phyloP scores from a whole-genome alignment of 1,284 basidiomycete species.

The Papiliotrema fonsecae region DNA sequence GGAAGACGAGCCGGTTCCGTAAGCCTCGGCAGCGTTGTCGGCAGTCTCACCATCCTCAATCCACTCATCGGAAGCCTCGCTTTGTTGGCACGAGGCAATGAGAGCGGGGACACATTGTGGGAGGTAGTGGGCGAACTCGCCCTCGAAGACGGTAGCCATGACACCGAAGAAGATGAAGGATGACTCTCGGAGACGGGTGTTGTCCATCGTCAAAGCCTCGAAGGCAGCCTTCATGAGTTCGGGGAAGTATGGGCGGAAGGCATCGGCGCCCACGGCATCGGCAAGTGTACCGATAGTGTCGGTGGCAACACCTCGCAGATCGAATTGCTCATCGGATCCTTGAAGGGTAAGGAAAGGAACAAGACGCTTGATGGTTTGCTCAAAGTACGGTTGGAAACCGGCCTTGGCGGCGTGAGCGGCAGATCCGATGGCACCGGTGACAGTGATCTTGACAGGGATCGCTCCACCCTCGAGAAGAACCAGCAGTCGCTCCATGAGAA shows the following conservation, averaged over 20 bases:
- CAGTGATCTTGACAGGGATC: conserved; percentile 83
- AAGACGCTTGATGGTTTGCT: conserved; percentile 83
- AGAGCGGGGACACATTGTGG: conserved; percentile 82
- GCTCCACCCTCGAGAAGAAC: conserved; percentile 84
- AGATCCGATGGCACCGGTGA: conserved; percentile 96
- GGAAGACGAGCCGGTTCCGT: conserved; percentile 66
- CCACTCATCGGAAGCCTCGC: conserved; percentile 59
- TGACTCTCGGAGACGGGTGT: conserved; percentile 85
- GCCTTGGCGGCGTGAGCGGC: conserved; percentile 96
- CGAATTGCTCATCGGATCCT: conserved; percentile 65
- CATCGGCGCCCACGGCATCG: conserved; percentile 90
- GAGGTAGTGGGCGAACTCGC: conserved; percentile 87
- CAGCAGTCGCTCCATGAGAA: conserved; percentile 93
- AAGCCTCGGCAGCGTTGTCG: conserved; percentile 45
- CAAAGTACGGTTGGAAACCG: conserved; percentile 92
- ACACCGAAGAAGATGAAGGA: conserved; percentile 98
- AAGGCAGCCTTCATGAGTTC: conserved; percentile 96
- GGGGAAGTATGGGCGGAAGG: conserved; percentile 92
- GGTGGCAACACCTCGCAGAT: conserved; percentile 95
- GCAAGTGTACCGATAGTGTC: conserved; percentile 98
- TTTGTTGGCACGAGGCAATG: conserved; percentile 76
- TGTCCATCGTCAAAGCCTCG: conserved; percentile 79
- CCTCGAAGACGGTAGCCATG: conserved; percentile 92
- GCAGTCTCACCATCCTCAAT: conserved; percentile 54
- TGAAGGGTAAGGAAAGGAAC: conserved; percentile 78